Base-by-base conservation (phyloP, 1,284 basidiomycete species). In the Ceratobasidium papillatum region DNA sequence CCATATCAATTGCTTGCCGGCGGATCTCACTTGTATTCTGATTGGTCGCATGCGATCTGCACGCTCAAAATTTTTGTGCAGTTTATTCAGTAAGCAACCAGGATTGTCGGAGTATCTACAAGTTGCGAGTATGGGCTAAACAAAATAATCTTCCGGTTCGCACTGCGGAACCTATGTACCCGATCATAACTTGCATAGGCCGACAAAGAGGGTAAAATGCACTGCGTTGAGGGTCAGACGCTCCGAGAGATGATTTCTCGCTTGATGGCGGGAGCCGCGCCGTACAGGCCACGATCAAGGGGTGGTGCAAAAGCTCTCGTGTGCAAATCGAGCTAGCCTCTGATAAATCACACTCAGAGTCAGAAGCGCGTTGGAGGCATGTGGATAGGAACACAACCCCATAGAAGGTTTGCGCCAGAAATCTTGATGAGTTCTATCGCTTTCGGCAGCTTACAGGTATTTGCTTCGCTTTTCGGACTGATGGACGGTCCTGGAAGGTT, bases 271-370 rank as follows among this genome's bases (percentile, higher is more conserved):
- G 34, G 56, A 58, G 19, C 56, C 56, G 36, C 27, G 56, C 56
- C 25, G 61, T 63, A 32, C 36, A n/a, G 61, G 58, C 19, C 69
- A 47, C 58, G 54, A 43, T 58, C 66, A 59, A 30, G 54, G 56
- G 58, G 69, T 47, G 43, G 69, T 52, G 36, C n/a, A 72, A 72
- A 72, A 72, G 69, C 69, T 22, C 27, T 51, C 22, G 69, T 62
- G 52, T 4, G 58, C 69, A 72, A 61, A 72, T 72, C 45, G 45
- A 72, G 69, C 69, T 72, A 72, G 69, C 62, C 58, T 34, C 69
- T 27, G 43, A 34, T 47, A 61, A 62, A 61, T 72, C 58, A 61
- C 38, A 43, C n/a, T 72, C 56, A 41, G 58, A 41, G 38, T 47
- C 36, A 72, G 69, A 72, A 72, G 69, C 69, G 36, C 14, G 19